Evolutionary conservation across 1,284 basidiomycete species (phyloP).

Genomic region (Heterobasidion parviporum): DNA sequence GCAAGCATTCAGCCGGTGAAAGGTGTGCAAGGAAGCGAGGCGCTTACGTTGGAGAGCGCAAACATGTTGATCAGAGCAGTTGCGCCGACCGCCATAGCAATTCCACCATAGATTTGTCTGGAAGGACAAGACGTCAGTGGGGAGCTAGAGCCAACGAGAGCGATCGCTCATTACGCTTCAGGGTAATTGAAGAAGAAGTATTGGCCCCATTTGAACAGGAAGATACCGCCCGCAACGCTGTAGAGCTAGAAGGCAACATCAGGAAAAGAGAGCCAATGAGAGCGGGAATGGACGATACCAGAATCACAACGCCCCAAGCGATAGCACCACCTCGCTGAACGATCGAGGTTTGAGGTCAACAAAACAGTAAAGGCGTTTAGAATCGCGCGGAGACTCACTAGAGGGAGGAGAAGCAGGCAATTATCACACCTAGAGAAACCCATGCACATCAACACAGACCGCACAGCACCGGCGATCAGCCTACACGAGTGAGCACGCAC

Average conservation of each 20-base stretch:
- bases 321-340: slow-evolving; percentile 64
- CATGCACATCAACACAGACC: background rate
- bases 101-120: slow-evolving; percentile 72
- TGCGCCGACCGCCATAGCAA: slow-evolving; percentile 50
- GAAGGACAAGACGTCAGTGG: slow-evolving; percentile 1
- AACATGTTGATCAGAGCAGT: slow-evolving; percentile 51
- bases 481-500: slow-evolving; percentile 5
- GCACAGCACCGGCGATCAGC: background rate
- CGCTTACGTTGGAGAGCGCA: slow-evolving; percentile 57
- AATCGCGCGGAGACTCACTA: slow-evolving; percentile 34
- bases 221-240: slow-evolving; percentile 61
- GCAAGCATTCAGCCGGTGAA: background rate
- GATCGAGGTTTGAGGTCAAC: slow-evolving; percentile 9
- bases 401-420: slow-evolving; percentile 58
- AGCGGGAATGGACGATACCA: slow-evolving; percentile 27
- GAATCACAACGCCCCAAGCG: slow-evolving; percentile 61
- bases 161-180: slow-evolving; percentile 43
- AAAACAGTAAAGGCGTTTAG: slow-evolving; percentile 3
- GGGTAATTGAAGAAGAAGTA: slow-evolving; percentile 65
- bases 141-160: background rate
- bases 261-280: slow-evolving; percentile 7
- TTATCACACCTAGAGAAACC: slow-evolving; percentile 53
- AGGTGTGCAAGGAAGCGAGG: background rate
- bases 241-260: slow-evolving; percentile 40
- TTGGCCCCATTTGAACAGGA: slow-evolving; percentile 58